phyloP scores from a whole-genome alignment of 768 basidiomycete genomes.

The Leucosporidium yakuticum region DNA sequence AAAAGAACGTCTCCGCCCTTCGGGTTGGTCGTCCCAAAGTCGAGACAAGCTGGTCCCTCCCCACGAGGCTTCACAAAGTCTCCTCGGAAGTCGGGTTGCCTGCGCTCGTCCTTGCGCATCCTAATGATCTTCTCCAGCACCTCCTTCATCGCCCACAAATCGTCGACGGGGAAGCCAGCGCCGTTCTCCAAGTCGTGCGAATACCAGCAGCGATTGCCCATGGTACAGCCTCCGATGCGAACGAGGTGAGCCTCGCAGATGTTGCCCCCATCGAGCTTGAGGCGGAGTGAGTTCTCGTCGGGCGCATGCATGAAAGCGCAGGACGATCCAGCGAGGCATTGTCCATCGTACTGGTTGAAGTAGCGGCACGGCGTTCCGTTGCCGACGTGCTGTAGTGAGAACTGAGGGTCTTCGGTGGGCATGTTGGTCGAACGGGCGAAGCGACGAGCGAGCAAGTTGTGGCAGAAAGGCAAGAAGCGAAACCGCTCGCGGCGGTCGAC shows the following conservation, averaged over 20 bases:
- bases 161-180: background rate
- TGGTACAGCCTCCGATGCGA: background rate
- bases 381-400: background rate
- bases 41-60: background rate
- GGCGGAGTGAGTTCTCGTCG: background rate
- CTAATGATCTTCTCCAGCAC: background rate
- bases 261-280: background rate
- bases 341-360: background rate
- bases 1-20: background rate
- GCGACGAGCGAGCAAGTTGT: background rate
- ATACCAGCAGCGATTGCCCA: background rate
- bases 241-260: constrained; percentile 3
- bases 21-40: background rate
- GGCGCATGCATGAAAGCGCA: background rate
- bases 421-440: background rate
- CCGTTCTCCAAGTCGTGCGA: constrained; percentile 1
- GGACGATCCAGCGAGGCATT: background rate
- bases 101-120: constrained; percentile 3
- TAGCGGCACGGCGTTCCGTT: background rate
- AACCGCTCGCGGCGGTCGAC: background rate
- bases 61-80: background rate
- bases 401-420: background rate
- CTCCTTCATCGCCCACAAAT: background rate
- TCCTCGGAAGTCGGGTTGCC: background rate
- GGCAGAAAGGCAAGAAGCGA: background rate